Evolutionary conservation across 495 filamentous ascomycete species (phyloP).

Genomic region (Lophiostoma macrostomum): DNA sequence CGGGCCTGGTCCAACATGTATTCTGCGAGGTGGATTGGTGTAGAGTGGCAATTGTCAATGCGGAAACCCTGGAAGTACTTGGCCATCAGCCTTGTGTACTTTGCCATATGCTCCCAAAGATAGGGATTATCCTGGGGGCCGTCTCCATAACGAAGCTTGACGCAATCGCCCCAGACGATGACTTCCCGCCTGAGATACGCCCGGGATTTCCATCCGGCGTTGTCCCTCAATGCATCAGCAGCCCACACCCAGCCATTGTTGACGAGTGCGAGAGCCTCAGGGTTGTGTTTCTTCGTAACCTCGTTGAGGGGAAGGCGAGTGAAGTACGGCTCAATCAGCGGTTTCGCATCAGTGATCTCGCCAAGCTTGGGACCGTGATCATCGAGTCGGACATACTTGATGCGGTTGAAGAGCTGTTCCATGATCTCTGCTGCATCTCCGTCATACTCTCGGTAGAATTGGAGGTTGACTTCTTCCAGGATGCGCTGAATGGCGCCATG

Average conservation of each 20-base stretch:
- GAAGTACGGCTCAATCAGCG: slow-evolving; percentile 95
- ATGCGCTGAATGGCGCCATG: slow-evolving; percentile 45
- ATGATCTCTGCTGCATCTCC: slow-evolving; percentile 75
- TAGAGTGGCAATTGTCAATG: slow-evolving; percentile 98
- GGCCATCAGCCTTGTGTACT: slow-evolving; percentile 88
- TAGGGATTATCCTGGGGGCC: slow-evolving; percentile 82
- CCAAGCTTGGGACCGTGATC: slow-evolving; percentile 88
- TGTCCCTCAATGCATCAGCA: slow-evolving; percentile 87
- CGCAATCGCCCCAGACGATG: slow-evolving; percentile 98
- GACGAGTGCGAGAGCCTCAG: slow-evolving; percentile 74
- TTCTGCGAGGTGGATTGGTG: slow-evolving; percentile 87
- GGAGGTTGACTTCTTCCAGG: slow-evolving; percentile 80
- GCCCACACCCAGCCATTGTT: slow-evolving; percentile 99
- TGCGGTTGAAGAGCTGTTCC: slow-evolving; percentile 87
- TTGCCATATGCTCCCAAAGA: slow-evolving; percentile 92
- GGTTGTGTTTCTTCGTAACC: slow-evolving; percentile 70
- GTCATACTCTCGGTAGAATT: slow-evolving; percentile 89
- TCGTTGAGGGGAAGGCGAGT: slow-evolving; percentile 82
- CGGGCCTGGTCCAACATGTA: slow-evolving; percentile 91
- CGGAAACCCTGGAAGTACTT: slow-evolving; percentile 95
- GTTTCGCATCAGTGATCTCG: slow-evolving; percentile 67
- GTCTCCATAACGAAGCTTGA: slow-evolving; percentile 89
- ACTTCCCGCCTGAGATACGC: slow-evolving; percentile 92
- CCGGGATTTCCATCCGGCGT: slow-evolving; percentile 82
- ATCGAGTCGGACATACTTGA: slow-evolving; percentile 88